Evolutionary conservation across 192 early-diverging fungal species (phyloP), one percentile per base, ranked within the genome.

Genomic region (Umbelopsis vinacea): DNA sequence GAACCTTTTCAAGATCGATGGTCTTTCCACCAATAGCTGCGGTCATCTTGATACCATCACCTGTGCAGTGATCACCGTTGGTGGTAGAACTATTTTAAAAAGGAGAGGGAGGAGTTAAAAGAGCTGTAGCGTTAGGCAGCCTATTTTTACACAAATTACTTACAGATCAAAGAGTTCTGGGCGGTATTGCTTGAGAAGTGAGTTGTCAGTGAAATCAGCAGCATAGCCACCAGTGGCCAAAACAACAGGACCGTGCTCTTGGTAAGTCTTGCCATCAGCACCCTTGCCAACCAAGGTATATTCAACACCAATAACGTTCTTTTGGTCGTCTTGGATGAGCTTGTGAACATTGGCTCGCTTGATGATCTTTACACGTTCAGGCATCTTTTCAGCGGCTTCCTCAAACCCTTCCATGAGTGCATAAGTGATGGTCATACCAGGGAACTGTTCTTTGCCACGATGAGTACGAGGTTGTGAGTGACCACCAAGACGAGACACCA

Each of bases 221-320:
- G 93, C 97, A 80, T 96, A 98, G 67, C 97, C 97, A 82, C 97
- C 97, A 57, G 97, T 98, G 4, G 96, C 94, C 48, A 98, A 80
- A 71, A 98, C 84, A 47, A 97, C 94, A 12, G 91, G 92, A 22
- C 91, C 92, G 52, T 87, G 85, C 68, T 88, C 90, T 76, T 88
- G 81, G 75, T 82, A 70, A 26, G 79, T 83, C 71, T 85, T 79
- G 67, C 89, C 89, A 66, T 87, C 81, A 55, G 78, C 78, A 37
- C 47, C 73, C 40, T 87, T 79, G 70, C 79, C 86, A 19, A 74
- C 69, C 19, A 80, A 46, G 22, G 79, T 80, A 75, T 94, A 98
- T 70, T 92, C 92, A 17, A 94, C 91, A 82, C 96, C 96, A 71
- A 92, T 82, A 37, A 96, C 88, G 7, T 82, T 75, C 53, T 86